A percentile compares a stretch with the other conserved stretches of the same genome.
Evolutionary conservation across 305 asterid species (phyloP).

Genomic region (Fraxinus angustifolia): DNA sequence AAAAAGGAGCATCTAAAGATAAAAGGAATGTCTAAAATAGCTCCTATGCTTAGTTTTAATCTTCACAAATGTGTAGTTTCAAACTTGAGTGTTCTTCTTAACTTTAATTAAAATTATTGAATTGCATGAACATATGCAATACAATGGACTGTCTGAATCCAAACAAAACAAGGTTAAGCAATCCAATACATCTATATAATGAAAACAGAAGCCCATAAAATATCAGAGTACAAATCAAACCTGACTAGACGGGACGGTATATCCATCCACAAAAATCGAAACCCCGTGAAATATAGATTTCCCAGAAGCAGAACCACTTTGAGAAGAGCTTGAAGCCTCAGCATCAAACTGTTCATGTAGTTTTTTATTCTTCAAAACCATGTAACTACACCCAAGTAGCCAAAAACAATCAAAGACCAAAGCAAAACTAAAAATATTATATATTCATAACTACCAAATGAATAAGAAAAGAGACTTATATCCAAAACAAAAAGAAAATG

Average conservation of each 20-base stretch:
- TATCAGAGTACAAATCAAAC: conserved; percentile 35
- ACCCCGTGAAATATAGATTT: conserved; percentile 68
- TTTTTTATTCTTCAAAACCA: conserved; percentile 86
- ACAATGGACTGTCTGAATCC: neutral
- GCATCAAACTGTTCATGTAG: conserved; percentile 82
- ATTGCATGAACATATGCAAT: neutral
- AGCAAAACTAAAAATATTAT: neutral
- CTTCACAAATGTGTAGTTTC: neutral
- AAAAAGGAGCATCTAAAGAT: neutral
- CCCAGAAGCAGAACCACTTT: conserved; percentile 42
- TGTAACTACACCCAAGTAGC: conserved; percentile 61
- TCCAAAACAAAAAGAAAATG: neutral
- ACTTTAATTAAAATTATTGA: neutral
- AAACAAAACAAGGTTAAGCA: neutral
- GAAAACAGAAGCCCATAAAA: conserved; percentile 8
- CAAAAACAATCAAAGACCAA: conserved; percentile 21
- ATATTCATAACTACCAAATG: neutral
- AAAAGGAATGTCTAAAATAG: neutral
- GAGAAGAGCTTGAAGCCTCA: conserved; percentile 78
- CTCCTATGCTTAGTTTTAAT: neutral
- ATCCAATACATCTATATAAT: conserved; percentile 6
- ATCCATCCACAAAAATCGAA: conserved; percentile 94
- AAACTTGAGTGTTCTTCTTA: neutral
- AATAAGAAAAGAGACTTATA: neutral
- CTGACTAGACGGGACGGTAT: conserved; percentile 95